These are phyloP conservation scores for Aquanectria penicillioides DNA, from an alignment of 2,329 filamentous ascomycete species.

Conservation along the genomic window DNA sequence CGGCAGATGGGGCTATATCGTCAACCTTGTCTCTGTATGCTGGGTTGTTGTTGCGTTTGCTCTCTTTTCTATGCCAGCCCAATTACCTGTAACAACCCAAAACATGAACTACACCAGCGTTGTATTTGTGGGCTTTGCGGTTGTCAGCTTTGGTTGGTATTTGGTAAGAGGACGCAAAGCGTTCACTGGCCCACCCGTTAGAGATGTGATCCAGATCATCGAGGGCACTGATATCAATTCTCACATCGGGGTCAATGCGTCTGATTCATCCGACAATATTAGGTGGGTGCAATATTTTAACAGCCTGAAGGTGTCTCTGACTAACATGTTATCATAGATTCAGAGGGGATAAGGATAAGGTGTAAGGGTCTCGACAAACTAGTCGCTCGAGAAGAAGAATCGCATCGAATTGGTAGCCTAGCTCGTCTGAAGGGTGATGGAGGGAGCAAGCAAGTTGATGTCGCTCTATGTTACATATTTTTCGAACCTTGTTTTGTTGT, in stretches of 20 bases:
- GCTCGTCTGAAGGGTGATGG: too few species aligned
- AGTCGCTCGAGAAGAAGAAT: too few species aligned
- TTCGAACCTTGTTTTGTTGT: too few species aligned
- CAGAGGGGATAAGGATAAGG: background rate
- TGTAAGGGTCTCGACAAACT: too few species aligned
- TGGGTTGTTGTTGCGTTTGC: conserved; percentile 78
- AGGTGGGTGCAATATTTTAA: too few species aligned
- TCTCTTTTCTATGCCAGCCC: conserved; percentile 79
- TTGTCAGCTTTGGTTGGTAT: conserved; percentile 71
- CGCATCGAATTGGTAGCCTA: too few species aligned
- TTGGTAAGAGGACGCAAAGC: conserved; percentile 69
- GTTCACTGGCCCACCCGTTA: conserved; percentile 66
- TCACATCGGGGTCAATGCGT: too few species aligned
- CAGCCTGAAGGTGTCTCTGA: too few species aligned
- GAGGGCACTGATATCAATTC: too few species aligned
- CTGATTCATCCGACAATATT: too few species aligned
- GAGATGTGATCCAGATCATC: background rate
- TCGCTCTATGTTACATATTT: too few species aligned
- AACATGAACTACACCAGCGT: conserved; percentile 75
- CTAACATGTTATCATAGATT: background rate
- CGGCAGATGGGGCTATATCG: conserved; percentile 72
- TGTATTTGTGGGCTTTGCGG: conserved; percentile 70
- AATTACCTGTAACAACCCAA: conserved; percentile 63
- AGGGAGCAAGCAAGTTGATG: too few species aligned
- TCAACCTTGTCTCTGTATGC: conserved; percentile 72